Evolutionary conservation across 2,329 filamentous ascomycete species (phyloP).

Genomic region (Diaporthe batatas): DNA sequence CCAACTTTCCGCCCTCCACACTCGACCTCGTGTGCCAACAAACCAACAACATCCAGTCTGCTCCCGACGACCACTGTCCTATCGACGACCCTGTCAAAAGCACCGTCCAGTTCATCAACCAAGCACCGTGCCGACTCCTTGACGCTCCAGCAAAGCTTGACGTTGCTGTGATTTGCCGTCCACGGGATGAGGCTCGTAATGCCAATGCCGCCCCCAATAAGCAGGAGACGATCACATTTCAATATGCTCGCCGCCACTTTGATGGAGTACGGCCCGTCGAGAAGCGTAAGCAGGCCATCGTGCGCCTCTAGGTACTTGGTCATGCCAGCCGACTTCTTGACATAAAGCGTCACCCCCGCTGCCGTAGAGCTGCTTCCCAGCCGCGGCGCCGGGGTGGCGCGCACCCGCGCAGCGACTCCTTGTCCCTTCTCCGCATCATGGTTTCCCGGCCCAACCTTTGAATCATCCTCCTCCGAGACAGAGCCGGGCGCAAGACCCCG

Average conservation of each 20-base stretch:
- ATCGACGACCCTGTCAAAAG: neutral
- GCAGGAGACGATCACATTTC: neutral
- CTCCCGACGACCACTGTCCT: neutral
- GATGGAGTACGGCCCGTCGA: neutral
- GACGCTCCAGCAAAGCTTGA: constrained; percentile 1
- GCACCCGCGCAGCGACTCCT: neutral
- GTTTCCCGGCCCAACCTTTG: neutral
- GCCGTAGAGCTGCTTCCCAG: neutral
- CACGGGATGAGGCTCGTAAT: constrained; percentile 1
- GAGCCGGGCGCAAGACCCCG: neutral
- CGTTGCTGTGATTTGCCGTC: neutral
- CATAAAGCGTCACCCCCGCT: neutral
- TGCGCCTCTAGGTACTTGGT: neutral
- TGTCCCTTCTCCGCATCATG: neutral
- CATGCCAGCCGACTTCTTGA: neutral
- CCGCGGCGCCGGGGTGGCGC: neutral
- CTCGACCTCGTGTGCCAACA: constrained; percentile 1
- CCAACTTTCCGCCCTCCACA: constrained; percentile 3
- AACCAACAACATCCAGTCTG: neutral
- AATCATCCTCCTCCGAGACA: neutral
- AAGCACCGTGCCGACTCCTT: neutral
- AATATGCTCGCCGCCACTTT: neutral
- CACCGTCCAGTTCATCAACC: neutral
- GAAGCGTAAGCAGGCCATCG: neutral
- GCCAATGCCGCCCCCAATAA: neutral